phyloP scores from a whole-genome alignment of 148 eudicot genomes.

The Arctostaphylos glauca region DNA sequence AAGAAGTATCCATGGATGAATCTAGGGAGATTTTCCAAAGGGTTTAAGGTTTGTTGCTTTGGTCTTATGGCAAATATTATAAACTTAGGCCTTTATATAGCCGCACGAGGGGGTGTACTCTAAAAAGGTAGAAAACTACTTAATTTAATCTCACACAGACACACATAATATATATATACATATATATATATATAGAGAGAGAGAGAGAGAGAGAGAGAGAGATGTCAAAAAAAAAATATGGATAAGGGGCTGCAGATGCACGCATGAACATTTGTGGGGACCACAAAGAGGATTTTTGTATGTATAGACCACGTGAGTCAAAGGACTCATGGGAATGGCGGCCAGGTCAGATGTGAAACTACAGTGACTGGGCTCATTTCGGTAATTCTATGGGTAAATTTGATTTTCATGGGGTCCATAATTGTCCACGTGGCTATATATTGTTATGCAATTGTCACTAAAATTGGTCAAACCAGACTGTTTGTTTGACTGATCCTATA shows the following conservation, averaged over 20 bases:
- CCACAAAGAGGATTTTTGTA: not conserved
- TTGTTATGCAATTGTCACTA: not conserved
- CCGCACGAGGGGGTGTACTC: constrained; percentile 10
- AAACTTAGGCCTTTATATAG: constrained; percentile 5
- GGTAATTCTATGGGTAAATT: not conserved
- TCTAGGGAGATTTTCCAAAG: not conserved
- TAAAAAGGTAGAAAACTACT: not conserved
- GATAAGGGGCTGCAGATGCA: not conserved
- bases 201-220: no score
- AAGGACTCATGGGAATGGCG: constrained; percentile 6
- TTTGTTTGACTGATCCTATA: no score
- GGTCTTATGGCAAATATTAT: not conserved
- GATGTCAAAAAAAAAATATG: no score
- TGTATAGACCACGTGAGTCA: constrained; percentile 18
- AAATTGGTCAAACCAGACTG: not conserved
- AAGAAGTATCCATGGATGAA: constrained; percentile 10
- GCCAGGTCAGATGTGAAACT: constrained; percentile 1
- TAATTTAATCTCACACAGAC: no score
- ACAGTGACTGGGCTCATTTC: not conserved
- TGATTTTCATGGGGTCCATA: not conserved
- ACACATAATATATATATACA: no score
- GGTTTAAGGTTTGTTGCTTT: not conserved
- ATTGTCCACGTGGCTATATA: not conserved
- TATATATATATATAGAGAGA: no score
- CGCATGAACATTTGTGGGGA: constrained; percentile 1